Conservation (phyloP, 306 rosid species). For the Inga oerstediana region DNA sequence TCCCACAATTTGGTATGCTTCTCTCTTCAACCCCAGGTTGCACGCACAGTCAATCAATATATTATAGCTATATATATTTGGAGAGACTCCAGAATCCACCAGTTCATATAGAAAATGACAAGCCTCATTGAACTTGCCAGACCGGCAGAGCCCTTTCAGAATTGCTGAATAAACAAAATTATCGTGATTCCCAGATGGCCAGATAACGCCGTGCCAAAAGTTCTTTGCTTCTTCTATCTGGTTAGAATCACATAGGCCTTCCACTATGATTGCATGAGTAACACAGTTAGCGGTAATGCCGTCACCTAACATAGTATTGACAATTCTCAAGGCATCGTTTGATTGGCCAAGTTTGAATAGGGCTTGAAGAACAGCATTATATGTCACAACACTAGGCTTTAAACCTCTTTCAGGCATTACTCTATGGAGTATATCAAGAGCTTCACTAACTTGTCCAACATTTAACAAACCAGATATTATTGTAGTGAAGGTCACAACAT, state of each 20-base stretch:
- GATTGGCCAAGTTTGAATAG: constrained; percentile 59
- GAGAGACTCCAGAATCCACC: constrained; percentile 77
- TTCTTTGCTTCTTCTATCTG: constrained; percentile 76
- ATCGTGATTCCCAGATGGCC: constrained; percentile 87
- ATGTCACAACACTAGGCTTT: constrained; percentile 69
- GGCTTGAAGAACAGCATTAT: constrained; percentile 68
- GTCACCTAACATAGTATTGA: constrained; percentile 48
- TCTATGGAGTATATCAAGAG: constrained; percentile 46
- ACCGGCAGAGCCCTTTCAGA: constrained; percentile 72
- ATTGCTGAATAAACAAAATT: constrained; percentile 78
- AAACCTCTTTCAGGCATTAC: constrained; percentile 65
- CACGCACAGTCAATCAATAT: constrained; percentile 73
- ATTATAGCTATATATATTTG: constrained; percentile 76
- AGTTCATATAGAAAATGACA: constrained; percentile 82
- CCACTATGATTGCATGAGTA: constrained; percentile 64
- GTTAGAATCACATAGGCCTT: constrained; percentile 62
- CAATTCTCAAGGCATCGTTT: constrained; percentile 55
- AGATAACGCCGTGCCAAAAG: constrained; percentile 76
- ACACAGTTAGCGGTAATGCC: constrained; percentile 56
- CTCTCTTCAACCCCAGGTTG: constrained; percentile 59
- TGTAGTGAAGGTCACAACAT: constrained; percentile 79
- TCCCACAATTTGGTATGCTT: constrained; percentile 68
- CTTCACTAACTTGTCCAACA: constrained; percentile 64
- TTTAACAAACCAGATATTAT: constrained; percentile 63
- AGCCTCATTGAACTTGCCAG: constrained; percentile 61